These are phyloP conservation scores for Boletus coccyginus DNA, from an alignment of 768 basidiomycete species.

Conservation along the genomic window DNA sequence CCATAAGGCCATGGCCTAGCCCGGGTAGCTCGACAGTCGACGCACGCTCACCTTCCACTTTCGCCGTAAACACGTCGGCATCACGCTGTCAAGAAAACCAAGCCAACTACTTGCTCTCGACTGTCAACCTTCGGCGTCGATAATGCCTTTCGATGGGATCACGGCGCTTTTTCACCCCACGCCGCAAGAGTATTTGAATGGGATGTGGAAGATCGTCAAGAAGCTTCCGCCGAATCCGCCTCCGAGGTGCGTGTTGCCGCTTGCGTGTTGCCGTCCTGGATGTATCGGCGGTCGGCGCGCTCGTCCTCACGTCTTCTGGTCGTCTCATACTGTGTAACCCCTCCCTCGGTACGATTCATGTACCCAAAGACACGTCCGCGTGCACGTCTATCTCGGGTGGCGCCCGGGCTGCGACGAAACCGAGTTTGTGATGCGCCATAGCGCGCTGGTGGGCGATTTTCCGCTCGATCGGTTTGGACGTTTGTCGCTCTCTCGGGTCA, in stretches of 20 bases:
- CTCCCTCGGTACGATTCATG: too few relatives aligned
- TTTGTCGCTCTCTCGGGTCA: constrained; percentile 16
- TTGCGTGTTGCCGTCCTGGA: too few relatives aligned
- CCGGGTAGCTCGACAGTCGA: too few relatives aligned
- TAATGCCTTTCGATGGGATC: constrained; percentile 13
- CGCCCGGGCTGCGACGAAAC: constrained; percentile 27
- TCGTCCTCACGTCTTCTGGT: too few relatives aligned
- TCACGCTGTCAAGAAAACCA: not conserved
- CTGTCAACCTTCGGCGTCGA: not conserved
- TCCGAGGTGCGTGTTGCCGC: constrained; percentile 8
- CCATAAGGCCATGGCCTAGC: too few relatives aligned
- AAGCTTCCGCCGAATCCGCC: constrained; percentile 17
- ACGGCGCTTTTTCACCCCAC: constrained; percentile 7
- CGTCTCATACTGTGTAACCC: too few relatives aligned
- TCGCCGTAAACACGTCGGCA: too few relatives aligned
- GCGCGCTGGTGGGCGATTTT: constrained; percentile 27
- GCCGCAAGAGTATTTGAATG: constrained; percentile 22
- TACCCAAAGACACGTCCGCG: constrained; percentile 25
- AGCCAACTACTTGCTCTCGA: not conserved
- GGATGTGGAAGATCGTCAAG: constrained; percentile 23
- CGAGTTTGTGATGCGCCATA: constrained; percentile 26
- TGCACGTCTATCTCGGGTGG: constrained; percentile 32
- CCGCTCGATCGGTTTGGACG: constrained; percentile 23
- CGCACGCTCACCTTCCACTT: too few relatives aligned
- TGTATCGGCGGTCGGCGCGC: too few relatives aligned